These are phyloP conservation scores for Schwanniomyces occidentalis DNA, from an alignment of 805 yeast species.

Conservation along the genomic window DNA sequence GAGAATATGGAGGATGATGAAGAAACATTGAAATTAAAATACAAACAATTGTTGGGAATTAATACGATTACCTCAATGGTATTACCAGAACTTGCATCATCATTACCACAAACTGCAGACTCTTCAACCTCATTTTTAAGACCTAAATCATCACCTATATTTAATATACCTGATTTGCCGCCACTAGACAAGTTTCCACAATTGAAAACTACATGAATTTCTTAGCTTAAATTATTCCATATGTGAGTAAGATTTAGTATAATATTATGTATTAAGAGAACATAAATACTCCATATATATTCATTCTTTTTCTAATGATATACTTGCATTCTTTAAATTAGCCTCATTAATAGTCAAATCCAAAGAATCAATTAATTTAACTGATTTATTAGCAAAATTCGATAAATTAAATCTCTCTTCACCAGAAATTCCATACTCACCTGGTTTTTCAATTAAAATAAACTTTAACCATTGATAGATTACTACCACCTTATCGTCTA, in stretches of 20 bases:
- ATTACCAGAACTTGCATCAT: too few species aligned
- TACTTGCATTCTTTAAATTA: slow-evolving; percentile 78
- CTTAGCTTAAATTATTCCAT: too few species aligned
- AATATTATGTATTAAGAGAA: slow-evolving; percentile 4
- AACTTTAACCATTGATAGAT: slow-evolving; percentile 70
- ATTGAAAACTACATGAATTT: too few species aligned
- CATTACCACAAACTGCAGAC: too few species aligned
- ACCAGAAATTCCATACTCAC: slow-evolving; percentile 51
- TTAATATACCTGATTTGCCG: slow-evolving; percentile 17
- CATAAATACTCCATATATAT: neutral
- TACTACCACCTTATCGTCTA: slow-evolving; percentile 54
- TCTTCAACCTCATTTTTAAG: slow-evolving; percentile 3
- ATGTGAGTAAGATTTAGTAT: slow-evolving; percentile 2
- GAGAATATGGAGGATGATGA: slow-evolving; percentile 10
- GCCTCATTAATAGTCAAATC: slow-evolving; percentile 67
- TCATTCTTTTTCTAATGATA: slow-evolving; percentile 58
- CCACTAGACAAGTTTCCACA: slow-evolving; percentile 26
- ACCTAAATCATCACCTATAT: neutral
- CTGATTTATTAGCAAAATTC: slow-evolving; percentile 35
- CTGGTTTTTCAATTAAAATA: slow-evolving; percentile 47
- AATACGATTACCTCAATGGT: too few species aligned
- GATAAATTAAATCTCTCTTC: slow-evolving; percentile 32
- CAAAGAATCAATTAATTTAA: slow-evolving; percentile 58
- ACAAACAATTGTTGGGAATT: slow-evolving; percentile 10
- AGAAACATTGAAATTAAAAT: slow-evolving; percentile 10